Base-by-base conservation (phyloP, 2,329 filamentous ascomycete species). In the Aquanectria penicillioides region DNA sequence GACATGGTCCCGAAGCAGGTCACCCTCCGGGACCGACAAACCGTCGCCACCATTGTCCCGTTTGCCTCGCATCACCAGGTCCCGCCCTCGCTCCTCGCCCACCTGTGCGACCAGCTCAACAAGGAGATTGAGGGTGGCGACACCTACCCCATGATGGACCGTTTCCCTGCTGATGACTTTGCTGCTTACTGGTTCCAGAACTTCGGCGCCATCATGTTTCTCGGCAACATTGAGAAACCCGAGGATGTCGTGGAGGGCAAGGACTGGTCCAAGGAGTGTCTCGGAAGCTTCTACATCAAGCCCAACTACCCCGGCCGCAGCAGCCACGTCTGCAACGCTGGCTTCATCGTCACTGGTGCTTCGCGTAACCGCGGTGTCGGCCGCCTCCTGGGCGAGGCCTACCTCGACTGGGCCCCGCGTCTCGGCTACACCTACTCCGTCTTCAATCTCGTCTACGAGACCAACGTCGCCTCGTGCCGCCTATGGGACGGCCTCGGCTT, bases 401-500 rank as follows among this genome's bases (percentile, higher is more conserved):
- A 92, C 74, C 80, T 93, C 26, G 89, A 92, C 72, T 93, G 89
- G 88, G 89, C 90, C 12, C 89, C 90, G 25, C 86, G 87, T 86
- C 90, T 84, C 78, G 92, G 93, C 43, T 97, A 97, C 78, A 91
- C 90, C 1, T 97, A 97, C 80, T 94, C 91, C 34, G 92, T 97
- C 62, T 97, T 97, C 83, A 97, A 97, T 75, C 85, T 97, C 46
- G 93, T 97, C 6, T 97, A 97, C 79, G 93, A 97, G 81, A 96
- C 91, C 64, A 97, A 97, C 75, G 90, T 95, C 20, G 93, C 91
- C 1, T 94, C 91, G 26, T 94, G 93, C 74, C 89, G 90, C 63
- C 93, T 97, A 71, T 97, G 93, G 93, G 93, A 97, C 76, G 91
- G 89, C 2, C 84, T 97, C 25, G 93, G 93, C 58, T 97, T 97